Conservation (phyloP, 768 basidiomycete genomes). For the Cubamyces sp. region DNA sequence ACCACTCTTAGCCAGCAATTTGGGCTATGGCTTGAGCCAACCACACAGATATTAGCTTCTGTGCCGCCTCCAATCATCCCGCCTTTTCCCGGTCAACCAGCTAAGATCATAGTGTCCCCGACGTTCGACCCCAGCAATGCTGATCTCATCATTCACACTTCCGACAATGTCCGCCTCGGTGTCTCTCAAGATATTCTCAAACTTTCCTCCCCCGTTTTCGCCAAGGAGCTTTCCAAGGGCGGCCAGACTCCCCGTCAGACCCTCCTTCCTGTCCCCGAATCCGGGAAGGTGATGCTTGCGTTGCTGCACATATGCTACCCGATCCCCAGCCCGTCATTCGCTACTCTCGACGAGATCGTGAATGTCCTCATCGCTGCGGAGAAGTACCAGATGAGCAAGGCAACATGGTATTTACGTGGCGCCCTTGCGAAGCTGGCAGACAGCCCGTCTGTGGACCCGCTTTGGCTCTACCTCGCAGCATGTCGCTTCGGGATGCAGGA, state of each 20-base stretch:
- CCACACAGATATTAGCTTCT: too few species aligned
- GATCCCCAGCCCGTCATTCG: not conserved
- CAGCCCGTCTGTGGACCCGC: not conserved
- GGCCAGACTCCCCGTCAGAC: not conserved
- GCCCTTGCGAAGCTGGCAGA: not conserved
- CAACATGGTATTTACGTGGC: not conserved
- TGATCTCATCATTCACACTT: conserved; percentile 52
- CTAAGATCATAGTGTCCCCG: not conserved
- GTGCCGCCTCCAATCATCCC: too few species aligned
- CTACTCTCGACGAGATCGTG: not conserved
- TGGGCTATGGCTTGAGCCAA: too few species aligned
- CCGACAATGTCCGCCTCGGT: conserved; percentile 52
- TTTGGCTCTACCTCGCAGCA: conserved; percentile 10
- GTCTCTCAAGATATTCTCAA: conserved; percentile 57
- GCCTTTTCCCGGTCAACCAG: too few species aligned
- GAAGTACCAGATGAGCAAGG: conserved; percentile 17
- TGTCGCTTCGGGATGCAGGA: conserved; percentile 1
- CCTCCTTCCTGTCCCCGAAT: conserved; percentile 35
- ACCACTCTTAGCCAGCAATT: too few species aligned
- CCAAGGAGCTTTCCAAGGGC: conserved; percentile 44
- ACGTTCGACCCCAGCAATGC: conserved; percentile 50
- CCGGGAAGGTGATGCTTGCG: conserved; percentile 30
- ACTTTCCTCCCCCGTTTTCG: conserved; percentile 63
- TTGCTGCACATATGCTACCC: conserved; percentile 33
- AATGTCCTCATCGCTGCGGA: not conserved